Percentiles rank a stretch among this genome's conserved stretches.
These are phyloP conservation scores for Diplodia corticola DNA, from an alignment of 2,329 filamentous ascomycete species.

Conservation along the genomic window DNA sequence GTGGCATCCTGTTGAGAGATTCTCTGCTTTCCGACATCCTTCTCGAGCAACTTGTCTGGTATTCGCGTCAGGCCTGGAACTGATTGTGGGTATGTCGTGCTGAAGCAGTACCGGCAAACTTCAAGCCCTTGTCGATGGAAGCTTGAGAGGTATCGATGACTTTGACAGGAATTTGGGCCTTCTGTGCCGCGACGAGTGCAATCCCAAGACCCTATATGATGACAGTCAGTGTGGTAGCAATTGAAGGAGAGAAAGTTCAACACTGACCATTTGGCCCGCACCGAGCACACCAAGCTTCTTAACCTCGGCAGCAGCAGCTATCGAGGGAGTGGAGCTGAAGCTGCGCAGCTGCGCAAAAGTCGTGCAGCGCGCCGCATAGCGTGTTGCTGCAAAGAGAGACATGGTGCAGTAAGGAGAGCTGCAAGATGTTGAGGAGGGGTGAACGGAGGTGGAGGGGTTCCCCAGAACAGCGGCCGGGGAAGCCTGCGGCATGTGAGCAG, in stretches of 20 bases:
- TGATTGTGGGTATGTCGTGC: background rate
- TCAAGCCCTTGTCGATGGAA: slow-evolving; percentile 83
- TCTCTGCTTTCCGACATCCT: slow-evolving; percentile 85
- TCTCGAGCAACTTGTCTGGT: slow-evolving; percentile 84
- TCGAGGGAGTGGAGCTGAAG: slow-evolving; percentile 68
- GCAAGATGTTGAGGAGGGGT: background rate
- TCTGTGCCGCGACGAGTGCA: slow-evolving; percentile 87
- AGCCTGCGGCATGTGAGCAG: slow-evolving; percentile 2
- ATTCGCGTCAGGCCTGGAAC: background rate
- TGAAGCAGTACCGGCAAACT: slow-evolving; percentile 70
- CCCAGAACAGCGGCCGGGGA: background rate
- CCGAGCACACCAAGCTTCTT: slow-evolving; percentile 90
- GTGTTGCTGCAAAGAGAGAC: slow-evolving; percentile 36
- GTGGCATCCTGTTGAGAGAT: slow-evolving; percentile 81
- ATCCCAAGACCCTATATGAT: slow-evolving; percentile 80
- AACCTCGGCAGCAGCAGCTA: slow-evolving; percentile 67
- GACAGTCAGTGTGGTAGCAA: slow-evolving; percentile 29
- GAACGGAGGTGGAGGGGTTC: background rate
- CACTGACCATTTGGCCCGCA: slow-evolving; percentile 87
- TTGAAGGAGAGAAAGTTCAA: background rate
- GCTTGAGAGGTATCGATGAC: slow-evolving; percentile 82
- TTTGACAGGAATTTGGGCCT: slow-evolving; percentile 78
- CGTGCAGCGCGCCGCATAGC: slow-evolving; percentile 30
- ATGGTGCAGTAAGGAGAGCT: slow-evolving; percentile 27
- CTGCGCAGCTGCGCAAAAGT: slow-evolving; percentile 40